These are phyloP conservation scores for Russula vinacea DNA, from an alignment of 768 basidiomycete genomes.

Conservation along the genomic window DNA sequence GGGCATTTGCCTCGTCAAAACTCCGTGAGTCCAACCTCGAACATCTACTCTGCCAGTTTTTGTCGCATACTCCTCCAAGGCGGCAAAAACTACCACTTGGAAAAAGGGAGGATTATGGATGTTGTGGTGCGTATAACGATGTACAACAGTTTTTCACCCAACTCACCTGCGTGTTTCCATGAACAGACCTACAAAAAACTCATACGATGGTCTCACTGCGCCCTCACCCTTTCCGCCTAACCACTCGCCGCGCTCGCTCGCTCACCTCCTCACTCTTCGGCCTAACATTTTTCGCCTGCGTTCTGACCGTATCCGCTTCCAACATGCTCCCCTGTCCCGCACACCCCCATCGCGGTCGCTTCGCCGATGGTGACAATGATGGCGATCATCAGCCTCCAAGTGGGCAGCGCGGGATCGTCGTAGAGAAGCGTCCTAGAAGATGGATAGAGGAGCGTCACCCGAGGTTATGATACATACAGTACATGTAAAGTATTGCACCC, in stretches of 20 bases:
- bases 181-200: conserved; percentile 28
- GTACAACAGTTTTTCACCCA: not conserved
- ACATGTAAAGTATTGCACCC: not conserved
- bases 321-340: conserved; percentile 78
- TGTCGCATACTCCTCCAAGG: not conserved
- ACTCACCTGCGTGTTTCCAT: not conserved
- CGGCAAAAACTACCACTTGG: not conserved
- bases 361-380: conserved; percentile 49
- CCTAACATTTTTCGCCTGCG: conserved; percentile 72
- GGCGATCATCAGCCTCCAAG: conserved; percentile 30
- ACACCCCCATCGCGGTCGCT: conserved; percentile 54
- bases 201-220: conserved; percentile 56
- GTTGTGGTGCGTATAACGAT: conserved; percentile 7
- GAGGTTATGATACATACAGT: conserved; percentile 5
- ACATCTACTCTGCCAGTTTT: not conserved
- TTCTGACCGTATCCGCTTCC: conserved; percentile 78
- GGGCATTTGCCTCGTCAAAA: not conserved
- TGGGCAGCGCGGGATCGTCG: conserved; percentile 36
- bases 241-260: conserved; percentile 57
- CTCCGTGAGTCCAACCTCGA: not conserved
- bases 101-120: conserved; percentile 12
- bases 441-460: conserved; percentile 76
- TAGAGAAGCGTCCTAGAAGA: conserved; percentile 63
- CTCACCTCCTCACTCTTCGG: conserved; percentile 78
- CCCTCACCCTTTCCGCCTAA: conserved; percentile 50